Percentiles rank a stretch among this genome's conserved stretches.
Conservation (phyloP, 768 basidiomycete species). For the Rhizopogon vinicolor region DNA sequence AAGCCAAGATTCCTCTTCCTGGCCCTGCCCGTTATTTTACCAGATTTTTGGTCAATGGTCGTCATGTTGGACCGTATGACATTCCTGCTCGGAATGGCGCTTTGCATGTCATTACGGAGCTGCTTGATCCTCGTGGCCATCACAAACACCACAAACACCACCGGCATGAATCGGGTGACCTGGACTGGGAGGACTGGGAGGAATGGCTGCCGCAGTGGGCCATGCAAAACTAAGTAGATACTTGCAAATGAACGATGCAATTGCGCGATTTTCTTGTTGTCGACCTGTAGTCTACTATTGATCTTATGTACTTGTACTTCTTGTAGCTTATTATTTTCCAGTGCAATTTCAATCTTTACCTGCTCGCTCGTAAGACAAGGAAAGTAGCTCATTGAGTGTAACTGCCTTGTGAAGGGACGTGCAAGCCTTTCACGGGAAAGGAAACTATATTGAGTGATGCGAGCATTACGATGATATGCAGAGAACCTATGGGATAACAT, state of each 20-base stretch:
- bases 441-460: slow-evolving; percentile 27
- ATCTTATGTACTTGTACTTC: no score
- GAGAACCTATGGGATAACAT: slow-evolving; percentile 32
- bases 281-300: no score
- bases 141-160: slow-evolving; percentile 1
- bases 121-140: slow-evolving; percentile 37
- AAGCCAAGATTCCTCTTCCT: slow-evolving; percentile 35
- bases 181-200: slow-evolving; percentile 42
- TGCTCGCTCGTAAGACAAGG: no score
- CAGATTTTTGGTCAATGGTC: slow-evolving; percentile 36
- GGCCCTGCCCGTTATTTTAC: slow-evolving; percentile 31
- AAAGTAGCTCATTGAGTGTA: neutral
- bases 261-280: neutral
- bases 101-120: slow-evolving; percentile 40
- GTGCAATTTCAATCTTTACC: no score
- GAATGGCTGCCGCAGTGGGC: slow-evolving; percentile 49
- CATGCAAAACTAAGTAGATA: slow-evolving; percentile 21
- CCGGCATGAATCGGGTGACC: slow-evolving; percentile 2
- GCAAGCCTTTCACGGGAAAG: neutral
- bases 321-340: no score
- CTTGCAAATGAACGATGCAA: neutral
- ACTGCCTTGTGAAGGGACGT: no score
- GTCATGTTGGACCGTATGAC: slow-evolving; percentile 36
- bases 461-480: slow-evolving; percentile 34
- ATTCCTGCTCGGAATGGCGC: slow-evolving; percentile 54